Evolutionary conservation across 2,329 filamentous ascomycete genomes (phyloP).

Genomic region (Biscogniauxia sp.): DNA sequence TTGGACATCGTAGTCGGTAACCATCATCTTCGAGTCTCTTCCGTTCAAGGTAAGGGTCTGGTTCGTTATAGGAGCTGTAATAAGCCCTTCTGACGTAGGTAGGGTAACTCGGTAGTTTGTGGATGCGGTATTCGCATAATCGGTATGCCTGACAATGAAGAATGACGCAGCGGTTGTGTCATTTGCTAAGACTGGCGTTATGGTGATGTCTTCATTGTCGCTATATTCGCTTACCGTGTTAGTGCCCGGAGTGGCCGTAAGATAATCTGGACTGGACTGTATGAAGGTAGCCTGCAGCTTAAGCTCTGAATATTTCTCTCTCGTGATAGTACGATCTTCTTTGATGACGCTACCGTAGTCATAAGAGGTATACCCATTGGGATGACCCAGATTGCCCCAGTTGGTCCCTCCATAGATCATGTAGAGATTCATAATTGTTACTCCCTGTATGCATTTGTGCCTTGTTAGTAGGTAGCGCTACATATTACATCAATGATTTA

Average conservation of each 20-base stretch:
- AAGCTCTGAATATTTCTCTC: constrained; percentile 78
- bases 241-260: constrained; percentile 56
- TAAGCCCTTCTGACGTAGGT: constrained; percentile 53
- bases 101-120: constrained; percentile 64
- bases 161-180: constrained; percentile 49
- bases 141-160: constrained; percentile 65
- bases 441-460: constrained; percentile 37
- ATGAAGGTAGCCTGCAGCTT: constrained; percentile 76
- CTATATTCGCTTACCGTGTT: constrained; percentile 52
- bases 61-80: constrained; percentile 59
- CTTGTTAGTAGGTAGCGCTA: background rate
- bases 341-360: constrained; percentile 60
- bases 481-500: background rate
- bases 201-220: constrained; percentile 48
- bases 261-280: constrained; percentile 67
- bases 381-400: constrained; percentile 77
- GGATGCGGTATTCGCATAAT: constrained; percentile 57
- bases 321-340: constrained; percentile 65
- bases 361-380: constrained; percentile 61
- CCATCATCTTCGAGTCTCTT: constrained; percentile 66
- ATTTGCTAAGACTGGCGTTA: constrained; percentile 60
- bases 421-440: constrained; percentile 62
- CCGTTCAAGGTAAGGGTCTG: constrained; percentile 57
- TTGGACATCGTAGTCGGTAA: constrained; percentile 64
- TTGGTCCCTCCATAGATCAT: constrained; percentile 73